Percentiles rank a stretch among this genome's conserved stretches.
These are phyloP conservation scores for Collybia mongolica DNA, from an alignment of 768 basidiomycete species.

Conservation along the genomic window DNA sequence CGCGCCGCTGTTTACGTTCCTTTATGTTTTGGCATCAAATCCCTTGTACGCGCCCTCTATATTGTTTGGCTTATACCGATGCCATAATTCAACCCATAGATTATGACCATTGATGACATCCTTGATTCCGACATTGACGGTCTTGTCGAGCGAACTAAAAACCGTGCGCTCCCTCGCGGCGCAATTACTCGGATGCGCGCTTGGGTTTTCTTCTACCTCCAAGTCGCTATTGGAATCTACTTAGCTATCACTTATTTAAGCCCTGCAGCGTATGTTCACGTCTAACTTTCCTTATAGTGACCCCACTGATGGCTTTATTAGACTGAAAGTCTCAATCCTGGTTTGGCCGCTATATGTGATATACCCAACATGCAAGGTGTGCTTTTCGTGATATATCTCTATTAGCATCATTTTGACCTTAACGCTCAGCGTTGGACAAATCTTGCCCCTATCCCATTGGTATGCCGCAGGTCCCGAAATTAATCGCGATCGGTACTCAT, in stretches of 20 bases:
- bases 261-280: constrained; percentile 15
- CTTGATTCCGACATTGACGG: constrained; percentile 26
- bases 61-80: neutral
- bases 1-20: constrained; percentile 22
- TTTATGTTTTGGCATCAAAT: constrained; percentile 28
- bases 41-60: constrained; percentile 15
- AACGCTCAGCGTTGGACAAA: constrained; percentile 24
- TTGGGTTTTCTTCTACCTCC: constrained; percentile 25
- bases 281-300: neutral
- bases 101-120: constrained; percentile 31
- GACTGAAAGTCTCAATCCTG: constrained; percentile 21
- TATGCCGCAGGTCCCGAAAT: constrained; percentile 5
- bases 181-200: constrained; percentile 24
- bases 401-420: neutral
- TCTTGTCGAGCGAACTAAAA: constrained; percentile 25
- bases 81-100: constrained; percentile 11
- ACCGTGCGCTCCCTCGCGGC: constrained; percentile 24
- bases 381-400: neutral
- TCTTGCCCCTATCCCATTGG: constrained; percentile 27
- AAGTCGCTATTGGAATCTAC: constrained; percentile 20
- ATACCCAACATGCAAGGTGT: constrained; percentile 32
- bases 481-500: neutral
- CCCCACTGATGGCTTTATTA: constrained; percentile 2
- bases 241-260: constrained; percentile 18
- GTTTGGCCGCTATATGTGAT: constrained; percentile 30